Evolutionary conservation across 306 rosid genomes (phyloP), one percentile per base, ranked within the genome.

Genomic region (Sindora glabra): DNA sequence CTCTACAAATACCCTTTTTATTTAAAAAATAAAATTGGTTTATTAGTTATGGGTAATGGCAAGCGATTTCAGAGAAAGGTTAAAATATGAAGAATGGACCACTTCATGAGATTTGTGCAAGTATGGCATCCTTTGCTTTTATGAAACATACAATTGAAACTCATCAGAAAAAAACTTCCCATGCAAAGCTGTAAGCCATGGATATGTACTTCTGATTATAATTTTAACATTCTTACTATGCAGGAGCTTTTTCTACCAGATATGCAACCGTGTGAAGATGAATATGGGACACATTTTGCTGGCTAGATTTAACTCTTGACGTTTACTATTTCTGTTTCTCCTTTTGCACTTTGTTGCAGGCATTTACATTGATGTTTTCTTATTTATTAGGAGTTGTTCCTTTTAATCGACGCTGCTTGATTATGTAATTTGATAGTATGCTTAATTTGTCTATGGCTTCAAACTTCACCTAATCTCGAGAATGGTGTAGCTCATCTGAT

Each of bases 161-260:
- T 42, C 46, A 8, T 61, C 55, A 10, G n/a, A n/a, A 56, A 46
- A 33, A 24, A 56, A 59, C 29, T 47, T 65, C 61, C 47, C 68
- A 57, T 75, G 68, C 75, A 69, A 59, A n/a, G 53, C n/a, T n/a
- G n/a, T n/a, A n/a, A n/a, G n/a, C n/a, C n/a, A n/a, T n/a, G n/a
- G n/a, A n/a, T n/a, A n/a, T n/a, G n/a, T n/a, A n/a, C n/a, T 45
- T 36, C 22, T 45, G 25, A 44, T 22, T 44, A 51, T 30, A 32
- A 36, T 27, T 49, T 15, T 67, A 18, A 54, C 8, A 16, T 64
- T 56, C 24, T 49, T 74, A 45, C 60, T 33, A 45, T 69, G 69
- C 63, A 77, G 82, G 77, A 64, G 59, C 46, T 58, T 62, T 63
- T 54, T 64, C 66, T 62, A 54, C 64, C 25, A 48, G 65, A 62